Evolutionary conservation across 306 rosid genomes (phyloP), one percentile per base, ranked within the genome.

Genomic region (peach (Prunus persica)): DNA sequence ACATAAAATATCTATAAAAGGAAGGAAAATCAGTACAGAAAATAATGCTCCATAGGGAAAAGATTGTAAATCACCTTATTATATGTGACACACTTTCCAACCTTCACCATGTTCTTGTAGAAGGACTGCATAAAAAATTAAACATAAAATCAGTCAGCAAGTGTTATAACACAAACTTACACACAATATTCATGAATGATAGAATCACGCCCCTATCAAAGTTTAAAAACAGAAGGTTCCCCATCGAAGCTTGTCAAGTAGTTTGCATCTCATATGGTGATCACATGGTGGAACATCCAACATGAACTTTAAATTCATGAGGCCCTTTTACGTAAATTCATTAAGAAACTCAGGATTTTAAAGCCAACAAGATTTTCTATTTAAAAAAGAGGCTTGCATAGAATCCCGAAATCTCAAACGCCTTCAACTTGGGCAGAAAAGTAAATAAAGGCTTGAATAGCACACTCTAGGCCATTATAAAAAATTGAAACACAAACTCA

Each of bases 41-140:
- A 52, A 52, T 11, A 63, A 16, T 13, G 52, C 14, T 4, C 30
- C 22, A 41, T 24, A 38, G 28, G 45, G 11, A 28, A 25, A 56
- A 58, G 13, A 1, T 66, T 20, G 63, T 28, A 58, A 41, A 22
- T 14, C 41, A 83, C 87, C 89, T 83, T 75, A 86, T 96, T 96
- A 83, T 88, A 89, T 3, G 98, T 96, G 67, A 96, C 99, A 61
- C 96, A 89, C 83, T 87, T 91, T 65, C 87, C 90, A 65, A 92
- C 88, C 78, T 82, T 79, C 68, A 86, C 88, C 97, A 96, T 89
- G 78, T 96, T 96, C 80, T 83, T 83, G 83, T 96, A 92, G 87
- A 92, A 96, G 28, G 89, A 69, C 99, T 91, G 88, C 78, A 87
- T 73, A 74, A 50, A 78, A 84, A 71, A 32, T 30, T 49, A 43